Percentiles rank a stretch among this genome's conserved stretches.
Conservation (phyloP, 2,329 filamentous ascomycete genomes). For the Alternaria gaisen region DNA sequence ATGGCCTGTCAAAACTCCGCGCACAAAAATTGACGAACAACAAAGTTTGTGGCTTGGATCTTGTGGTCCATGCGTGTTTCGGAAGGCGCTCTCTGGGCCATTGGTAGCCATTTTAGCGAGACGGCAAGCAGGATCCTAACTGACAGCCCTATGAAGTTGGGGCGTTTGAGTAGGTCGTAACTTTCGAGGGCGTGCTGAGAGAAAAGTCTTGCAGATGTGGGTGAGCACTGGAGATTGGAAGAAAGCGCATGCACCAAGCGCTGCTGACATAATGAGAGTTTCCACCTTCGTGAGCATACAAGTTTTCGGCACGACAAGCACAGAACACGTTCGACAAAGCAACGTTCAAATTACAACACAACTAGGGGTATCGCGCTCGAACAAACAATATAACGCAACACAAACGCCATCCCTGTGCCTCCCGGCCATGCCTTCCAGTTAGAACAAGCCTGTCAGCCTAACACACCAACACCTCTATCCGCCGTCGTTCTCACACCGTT, state of each 20-base stretch:
- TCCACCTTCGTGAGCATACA: background rate
- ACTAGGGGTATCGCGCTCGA: background rate
- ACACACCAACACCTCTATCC: background rate
- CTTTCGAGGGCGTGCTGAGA: background rate
- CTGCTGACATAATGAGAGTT: background rate
- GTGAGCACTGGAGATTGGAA: background rate
- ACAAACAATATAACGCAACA: background rate
- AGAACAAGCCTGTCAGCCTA: background rate
- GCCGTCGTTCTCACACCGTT: background rate
- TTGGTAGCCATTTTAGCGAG: background rate
- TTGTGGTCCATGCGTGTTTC: conserved; percentile 10
- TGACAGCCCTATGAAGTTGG: background rate
- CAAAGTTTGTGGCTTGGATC: background rate
- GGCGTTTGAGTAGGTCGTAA: background rate
- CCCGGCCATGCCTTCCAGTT: background rate
- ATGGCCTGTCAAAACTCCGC: background rate
- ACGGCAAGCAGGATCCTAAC: background rate
- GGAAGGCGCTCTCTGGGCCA: conserved; percentile 5
- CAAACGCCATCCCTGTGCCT: background rate
- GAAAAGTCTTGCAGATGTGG: background rate
- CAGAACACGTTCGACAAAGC: background rate
- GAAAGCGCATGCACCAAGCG: background rate
- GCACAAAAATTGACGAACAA: background rate
- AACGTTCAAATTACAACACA: background rate
- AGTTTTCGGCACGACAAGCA: background rate